Evolutionary conservation across 345 rosid species (phyloP), one percentile per base, ranked within the genome.

Genomic region (Excoecaria agallocha): DNA sequence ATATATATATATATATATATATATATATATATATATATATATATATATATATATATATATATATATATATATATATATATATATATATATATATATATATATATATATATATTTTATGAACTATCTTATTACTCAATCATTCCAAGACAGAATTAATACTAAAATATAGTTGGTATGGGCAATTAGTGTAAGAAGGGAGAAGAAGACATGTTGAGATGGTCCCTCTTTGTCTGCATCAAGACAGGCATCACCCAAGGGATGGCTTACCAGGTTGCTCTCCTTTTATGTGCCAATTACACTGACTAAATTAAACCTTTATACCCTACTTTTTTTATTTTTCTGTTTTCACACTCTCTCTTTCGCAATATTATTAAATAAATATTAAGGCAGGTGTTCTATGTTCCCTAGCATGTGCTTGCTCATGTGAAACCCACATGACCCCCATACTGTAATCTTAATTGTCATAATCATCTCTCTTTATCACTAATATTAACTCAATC

Each of bases 381-480:
- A 19, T 51, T 74, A 46, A 19, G 43, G 84, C 86, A 83, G 86
- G 85, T 88, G 94, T 80, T 86, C 86, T 85, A 84, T 82, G 87
- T 82, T 84, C 86, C 84, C 81, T 64, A n/a, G 66, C 91, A 88
- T 86, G 93, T 89, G 87, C 77, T 70, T 59, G 58, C 83, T 83
- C 88, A 78, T 82, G 84, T 83, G 92, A 85, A 83, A 76, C 81
- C 92, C 92, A 90, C 85, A 78, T 85, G 92, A 74, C 75, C 72
- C 81, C 85, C 83, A 84, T 83, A 81, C 78, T 72, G 49, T 62
- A 78, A 77, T 72, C 84, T 52, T 75, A 78, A 66, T 71, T 74
- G 64, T 55, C 73, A 73, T 70, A 61, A 58, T 58, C 38, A 20
- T 58, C 12, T 9, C 16, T 58, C 30, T 58, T 58, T 58, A 58